These are phyloP conservation scores for Centaurea solstitialis DNA, from an alignment of 129 eudicot species.

Conservation along the genomic window DNA sequence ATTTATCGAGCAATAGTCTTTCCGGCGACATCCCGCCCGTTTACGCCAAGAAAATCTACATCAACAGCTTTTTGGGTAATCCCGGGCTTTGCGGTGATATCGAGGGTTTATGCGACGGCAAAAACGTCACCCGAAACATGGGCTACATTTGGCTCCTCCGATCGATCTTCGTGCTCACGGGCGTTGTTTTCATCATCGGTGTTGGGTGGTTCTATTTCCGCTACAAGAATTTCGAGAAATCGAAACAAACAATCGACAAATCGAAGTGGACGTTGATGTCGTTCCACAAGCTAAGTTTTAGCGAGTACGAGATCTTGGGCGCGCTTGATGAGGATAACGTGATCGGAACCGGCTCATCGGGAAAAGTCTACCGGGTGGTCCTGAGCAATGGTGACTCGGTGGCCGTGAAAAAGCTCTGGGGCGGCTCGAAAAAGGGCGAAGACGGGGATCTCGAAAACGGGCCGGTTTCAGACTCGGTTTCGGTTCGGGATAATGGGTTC, in stretches of 20 bases:
- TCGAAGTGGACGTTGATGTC: constrained; percentile 96
- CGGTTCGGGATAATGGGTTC: constrained; percentile 58
- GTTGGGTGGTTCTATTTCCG: constrained; percentile 62
- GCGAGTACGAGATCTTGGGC: constrained; percentile 75
- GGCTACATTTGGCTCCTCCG: constrained; percentile 70
- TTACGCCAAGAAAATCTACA: constrained; percentile 62
- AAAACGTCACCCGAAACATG: constrained; percentile 33
- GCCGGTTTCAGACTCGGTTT: background rate
- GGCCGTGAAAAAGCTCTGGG: constrained; percentile 93
- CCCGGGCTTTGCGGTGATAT: constrained; percentile 83
- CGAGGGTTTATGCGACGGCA: constrained; percentile 67
- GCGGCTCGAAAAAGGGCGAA: constrained; percentile 51
- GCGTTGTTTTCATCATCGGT: constrained; percentile 56
- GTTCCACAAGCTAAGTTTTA: constrained; percentile 78
- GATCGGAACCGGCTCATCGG: constrained; percentile 84
- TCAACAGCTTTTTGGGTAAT: constrained; percentile 65
- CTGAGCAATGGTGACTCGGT: constrained; percentile 76
- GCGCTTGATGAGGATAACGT: constrained; percentile 87
- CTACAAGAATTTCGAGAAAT: constrained; percentile 46
- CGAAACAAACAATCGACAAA: constrained; percentile 47
- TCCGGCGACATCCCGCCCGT: constrained; percentile 68
- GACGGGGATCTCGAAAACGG: constrained; percentile 58
- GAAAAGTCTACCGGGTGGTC: constrained; percentile 90
- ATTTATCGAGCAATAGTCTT: constrained; percentile 55
- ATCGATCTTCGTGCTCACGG: constrained; percentile 62